These are phyloP conservation scores for Gossypium rotundifolium DNA, from an alignment of 345 rosid species.

Conservation along the genomic window DNA sequence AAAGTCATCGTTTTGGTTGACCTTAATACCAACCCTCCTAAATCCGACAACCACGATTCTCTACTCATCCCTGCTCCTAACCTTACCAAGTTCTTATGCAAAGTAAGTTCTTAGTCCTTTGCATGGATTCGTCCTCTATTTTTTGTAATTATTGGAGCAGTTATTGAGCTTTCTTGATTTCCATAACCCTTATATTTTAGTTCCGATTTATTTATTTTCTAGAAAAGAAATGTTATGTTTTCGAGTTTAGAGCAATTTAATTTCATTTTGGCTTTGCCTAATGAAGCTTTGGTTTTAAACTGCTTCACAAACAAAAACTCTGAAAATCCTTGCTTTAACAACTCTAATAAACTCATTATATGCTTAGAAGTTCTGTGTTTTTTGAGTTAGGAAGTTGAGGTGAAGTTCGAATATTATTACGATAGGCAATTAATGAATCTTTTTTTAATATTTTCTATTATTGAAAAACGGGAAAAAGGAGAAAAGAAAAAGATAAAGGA, in stretches of 20 bases:
- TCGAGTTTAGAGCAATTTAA: not conserved
- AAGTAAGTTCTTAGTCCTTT: not conserved
- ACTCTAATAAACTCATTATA: not conserved
- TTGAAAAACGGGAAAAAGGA: too few species aligned
- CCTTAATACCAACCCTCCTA: constrained; percentile 86
- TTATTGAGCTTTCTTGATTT: not conserved
- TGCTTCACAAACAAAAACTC: not conserved
- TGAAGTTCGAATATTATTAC: constrained; percentile 2
- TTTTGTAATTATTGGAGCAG: not conserved
- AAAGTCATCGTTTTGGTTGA: constrained; percentile 74
- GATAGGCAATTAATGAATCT: not conserved
- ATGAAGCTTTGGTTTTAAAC: not conserved
- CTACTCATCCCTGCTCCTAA: constrained; percentile 26
- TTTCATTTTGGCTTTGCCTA: not conserved
- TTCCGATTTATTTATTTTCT: not conserved
- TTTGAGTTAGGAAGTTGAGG: not conserved
- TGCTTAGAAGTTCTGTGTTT: not conserved
- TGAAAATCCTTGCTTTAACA: not conserved
- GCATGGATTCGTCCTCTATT: not conserved
- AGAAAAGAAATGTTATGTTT: not conserved
- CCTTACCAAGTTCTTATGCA: constrained; percentile 34
- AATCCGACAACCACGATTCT: constrained; percentile 50
- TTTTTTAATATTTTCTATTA: too few species aligned
- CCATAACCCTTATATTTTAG: not conserved
- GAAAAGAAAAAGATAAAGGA: too few species aligned